These are phyloP conservation scores for Hysterangium stoloniferum DNA, from an alignment of 768 basidiomycete genomes.

Conservation along the genomic window DNA sequence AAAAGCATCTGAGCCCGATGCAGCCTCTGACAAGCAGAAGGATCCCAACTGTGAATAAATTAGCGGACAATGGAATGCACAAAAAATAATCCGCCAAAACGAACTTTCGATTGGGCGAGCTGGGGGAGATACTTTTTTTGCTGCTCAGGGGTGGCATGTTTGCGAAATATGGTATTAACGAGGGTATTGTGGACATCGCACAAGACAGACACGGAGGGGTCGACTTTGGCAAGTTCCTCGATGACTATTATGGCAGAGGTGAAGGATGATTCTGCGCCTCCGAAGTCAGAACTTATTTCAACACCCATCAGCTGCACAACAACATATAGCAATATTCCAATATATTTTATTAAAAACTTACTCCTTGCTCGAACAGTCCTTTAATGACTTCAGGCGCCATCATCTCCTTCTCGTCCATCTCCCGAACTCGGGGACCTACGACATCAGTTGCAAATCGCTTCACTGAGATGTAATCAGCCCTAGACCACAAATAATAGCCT, in stretches of 20 bases:
- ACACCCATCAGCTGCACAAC: conserved; percentile 86
- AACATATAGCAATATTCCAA: conserved; percentile 5
- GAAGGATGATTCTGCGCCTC: conserved; percentile 87
- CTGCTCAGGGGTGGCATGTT: conserved; percentile 78
- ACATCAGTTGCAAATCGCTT: conserved; percentile 84
- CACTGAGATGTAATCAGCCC: conserved; percentile 40
- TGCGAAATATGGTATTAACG: conserved; percentile 88
- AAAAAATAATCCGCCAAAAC: conserved; percentile 6
- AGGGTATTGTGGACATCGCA: conserved; percentile 99
- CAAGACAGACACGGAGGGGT: conserved; percentile 92
- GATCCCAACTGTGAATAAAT: conserved; percentile 65
- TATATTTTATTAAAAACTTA: conserved; percentile 31
- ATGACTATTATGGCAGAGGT: conserved; percentile 94
- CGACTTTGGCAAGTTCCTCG: conserved; percentile 93
- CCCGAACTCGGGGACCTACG: conserved; percentile 82
- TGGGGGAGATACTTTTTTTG: conserved; percentile 84
- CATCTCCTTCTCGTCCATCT: conserved; percentile 95
- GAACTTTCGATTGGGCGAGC: conserved; percentile 69
- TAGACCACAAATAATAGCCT: background rate
- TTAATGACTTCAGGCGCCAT: conserved; percentile 89
- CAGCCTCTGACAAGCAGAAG: conserved; percentile 90
- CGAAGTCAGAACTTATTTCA: conserved; percentile 77
- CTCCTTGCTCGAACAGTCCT: conserved; percentile 91
- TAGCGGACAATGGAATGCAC: background rate
- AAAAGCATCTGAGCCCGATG: conserved; percentile 95